A percentile compares a stretch with the other conserved stretches of the same genome.
These are phyloP conservation scores for Allomyces macrogynus DNA, from an alignment of 192 early-diverging fungal genomes.

Conservation along the genomic window DNA sequence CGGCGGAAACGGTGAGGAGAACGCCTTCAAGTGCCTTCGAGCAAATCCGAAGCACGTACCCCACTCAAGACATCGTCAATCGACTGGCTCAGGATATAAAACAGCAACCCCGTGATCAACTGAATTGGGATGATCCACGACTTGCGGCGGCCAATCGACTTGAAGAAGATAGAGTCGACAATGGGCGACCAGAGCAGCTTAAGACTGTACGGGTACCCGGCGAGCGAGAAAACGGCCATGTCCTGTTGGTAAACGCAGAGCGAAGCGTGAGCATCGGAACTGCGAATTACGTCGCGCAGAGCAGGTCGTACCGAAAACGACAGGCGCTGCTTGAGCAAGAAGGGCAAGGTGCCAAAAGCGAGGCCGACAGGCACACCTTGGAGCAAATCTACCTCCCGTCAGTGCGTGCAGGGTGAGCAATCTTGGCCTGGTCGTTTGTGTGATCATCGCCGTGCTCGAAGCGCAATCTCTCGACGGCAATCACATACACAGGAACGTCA, in stretches of 20 bases:
- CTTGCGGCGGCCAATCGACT: slow-evolving; percentile 71
- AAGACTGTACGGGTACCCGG: slow-evolving; percentile 90
- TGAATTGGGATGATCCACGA: slow-evolving; percentile 99
- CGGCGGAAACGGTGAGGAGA: too few species aligned
- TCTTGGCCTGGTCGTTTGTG: too few species aligned
- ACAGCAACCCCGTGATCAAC: slow-evolving; percentile 52
- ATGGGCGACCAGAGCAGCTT: slow-evolving; percentile 97
- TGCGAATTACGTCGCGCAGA: too few species aligned
- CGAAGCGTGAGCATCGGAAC: too few species aligned
- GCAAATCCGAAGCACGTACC: slow-evolving; percentile 7
- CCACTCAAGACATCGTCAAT: slow-evolving; percentile 47
- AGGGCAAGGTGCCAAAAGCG: slow-evolving; percentile 77
- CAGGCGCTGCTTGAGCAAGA: slow-evolving; percentile 81
- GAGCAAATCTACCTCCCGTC: slow-evolving; percentile 67
- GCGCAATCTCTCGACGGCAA: too few species aligned
- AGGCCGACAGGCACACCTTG: slow-evolving; percentile 91
- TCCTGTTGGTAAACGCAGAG: too few species aligned
- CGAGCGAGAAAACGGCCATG: slow-evolving; percentile 82
- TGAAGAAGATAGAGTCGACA: slow-evolving; percentile 73
- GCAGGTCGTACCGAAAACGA: slow-evolving; percentile 43
- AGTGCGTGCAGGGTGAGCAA: too few species aligned
- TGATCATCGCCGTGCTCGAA: too few species aligned
- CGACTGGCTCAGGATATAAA: slow-evolving; percentile 53
- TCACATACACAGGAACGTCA: slow-evolving; percentile 14
- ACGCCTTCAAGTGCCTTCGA: not conserved